Evolutionary conservation across 306 rosid species (phyloP), one percentile per base, ranked within the genome.

Genomic region (Cucurbita pepo): DNA sequence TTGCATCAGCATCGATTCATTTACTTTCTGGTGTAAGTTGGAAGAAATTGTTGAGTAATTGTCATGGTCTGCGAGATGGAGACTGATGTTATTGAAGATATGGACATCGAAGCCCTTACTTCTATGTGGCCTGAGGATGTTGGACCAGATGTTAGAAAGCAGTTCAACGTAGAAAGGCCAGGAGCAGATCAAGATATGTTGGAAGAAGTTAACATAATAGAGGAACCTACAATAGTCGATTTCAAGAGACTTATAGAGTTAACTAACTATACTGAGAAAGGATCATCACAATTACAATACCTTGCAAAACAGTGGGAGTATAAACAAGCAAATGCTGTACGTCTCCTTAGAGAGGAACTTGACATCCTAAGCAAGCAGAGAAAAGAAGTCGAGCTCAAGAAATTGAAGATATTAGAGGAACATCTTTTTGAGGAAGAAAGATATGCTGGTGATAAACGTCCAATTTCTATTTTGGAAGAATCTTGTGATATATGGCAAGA

Each of bases 61-160:
- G 64, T 73, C 83, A 86, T 95, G 97, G 99, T 86, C 80, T 85
- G 91, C 75, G 95, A 91, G 80, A 89, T 89, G 96, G 99, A 89
- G 79, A 77, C 79, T 52, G 88, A 85, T 15, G 83, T 69, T 71
- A 81, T 88, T 50, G 96, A 95, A 70, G 99, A 91, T 57, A 88
- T 86, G 96, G 97, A 86, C 53, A 77, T 87, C 47, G 99, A 92
- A 78, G 81, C 60, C 80, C 88, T 94, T 43, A 73, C 92, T 77
- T 95, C 99, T 12, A 91, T 95, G 99, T 95, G 99, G 99, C 99
- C 97, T 11, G 99, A 95, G 72, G 99, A 95, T 75, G 82, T 91
- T 54, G 88, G 86, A 59, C 77, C 80, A n/a, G 91, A 91, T 57
- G 88, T 73, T 48, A 92, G 95, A 8, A 95, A 88, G 71, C 96